Base-by-base conservation (phyloP, 2,329 filamentous ascomycete genomes). In the Trichoderma sp. region DNA sequence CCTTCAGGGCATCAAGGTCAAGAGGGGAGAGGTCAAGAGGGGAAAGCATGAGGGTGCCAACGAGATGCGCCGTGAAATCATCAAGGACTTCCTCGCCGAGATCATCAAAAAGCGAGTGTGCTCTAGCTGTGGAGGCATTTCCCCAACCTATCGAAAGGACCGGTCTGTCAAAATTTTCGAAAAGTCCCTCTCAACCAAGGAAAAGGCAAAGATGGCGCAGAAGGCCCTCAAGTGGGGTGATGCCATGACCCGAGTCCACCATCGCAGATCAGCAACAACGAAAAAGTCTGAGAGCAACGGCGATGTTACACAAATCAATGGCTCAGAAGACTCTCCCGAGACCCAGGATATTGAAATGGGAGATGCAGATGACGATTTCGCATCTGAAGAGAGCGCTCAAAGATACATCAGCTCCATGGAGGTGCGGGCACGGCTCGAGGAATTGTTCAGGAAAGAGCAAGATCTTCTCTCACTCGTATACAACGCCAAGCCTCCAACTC, bases 131-230 rank as follows among this genome's bases (percentile, higher is more conserved):
- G 83, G 84, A 64, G 92, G 92, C 32, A 89, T 96, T 73, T 95
- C 92, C 15, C 95, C 94, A 12, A 86, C 86, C 2, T 98, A 93
- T 82, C 91, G 95, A 76, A 98, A 97, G 80, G 95, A 99, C 78
- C 88, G 92, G 57, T 96, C 90, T 77, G 92, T 95, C 79, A 99
- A 98, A 82, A 94, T 99, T 69, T 99, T 98, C 81, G 91, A 95
- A 79, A 96, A 93, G 79, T 86, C 92, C 2, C 83, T 98, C 71
- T 88, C 87, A 61, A 82, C 87, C 61, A 97, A 97, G 80, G 90
- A 96, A 43, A 90, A 90, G 79, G 87, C 90, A 56, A 90, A 91
- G 73, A 97, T 97, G 92, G 87, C 90, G 3, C 89, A 92, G 73
- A 85, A 84, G 61, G 86, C 85, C 65, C 88, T 94, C 79, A 91